Percentiles rank a stretch among this genome's conserved stretches.
Conservation (phyloP, 805 yeast species). For the Saccharomycopsis microspora region DNA sequence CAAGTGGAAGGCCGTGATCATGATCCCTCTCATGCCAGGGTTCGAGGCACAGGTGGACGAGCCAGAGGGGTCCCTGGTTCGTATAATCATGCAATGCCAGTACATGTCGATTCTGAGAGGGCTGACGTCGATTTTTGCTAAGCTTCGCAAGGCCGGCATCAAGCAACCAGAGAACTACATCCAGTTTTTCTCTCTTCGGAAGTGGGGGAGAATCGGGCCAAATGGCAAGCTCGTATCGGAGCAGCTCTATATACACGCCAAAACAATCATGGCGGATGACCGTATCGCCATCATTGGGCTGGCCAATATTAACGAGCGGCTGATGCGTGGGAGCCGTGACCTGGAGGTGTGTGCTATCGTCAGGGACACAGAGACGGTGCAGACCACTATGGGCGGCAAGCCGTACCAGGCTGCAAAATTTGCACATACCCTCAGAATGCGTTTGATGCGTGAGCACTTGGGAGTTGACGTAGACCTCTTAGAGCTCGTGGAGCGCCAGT, state of each 20-base stretch:
- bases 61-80: constrained; percentile 88
- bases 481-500: constrained; percentile 71
- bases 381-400: constrained; percentile 65
- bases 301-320: constrained; percentile 93
- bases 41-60: constrained; percentile 88
- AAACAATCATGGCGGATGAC: constrained; percentile 86
- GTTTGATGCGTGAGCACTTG: constrained; percentile 93
- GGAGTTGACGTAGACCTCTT: constrained; percentile 87
- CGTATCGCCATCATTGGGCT: constrained; percentile 90
- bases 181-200: constrained; percentile 81
- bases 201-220: constrained; percentile 91
- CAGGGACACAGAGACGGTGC: constrained; percentile 66
- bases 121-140: constrained; percentile 73
- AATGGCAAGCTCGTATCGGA: constrained; percentile 69
- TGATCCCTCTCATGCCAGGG: constrained; percentile 97
- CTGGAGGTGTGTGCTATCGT: constrained; percentile 88
- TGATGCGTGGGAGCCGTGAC: constrained; percentile 89
- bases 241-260: constrained; percentile 89
- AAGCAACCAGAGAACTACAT: constrained; percentile 77
- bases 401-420: constrained; percentile 76
- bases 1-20: constrained; percentile 80
- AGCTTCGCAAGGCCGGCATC: constrained; percentile 67
- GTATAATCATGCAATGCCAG: constrained; percentile 95
- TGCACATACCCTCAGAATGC: constrained; percentile 78
- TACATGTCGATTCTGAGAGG: constrained; percentile 91